A percentile compares a stretch with the other conserved stretches of the same genome.
phyloP scores from a whole-genome alignment of 257 asterid species.

The Ehretia macrophylla region DNA sequence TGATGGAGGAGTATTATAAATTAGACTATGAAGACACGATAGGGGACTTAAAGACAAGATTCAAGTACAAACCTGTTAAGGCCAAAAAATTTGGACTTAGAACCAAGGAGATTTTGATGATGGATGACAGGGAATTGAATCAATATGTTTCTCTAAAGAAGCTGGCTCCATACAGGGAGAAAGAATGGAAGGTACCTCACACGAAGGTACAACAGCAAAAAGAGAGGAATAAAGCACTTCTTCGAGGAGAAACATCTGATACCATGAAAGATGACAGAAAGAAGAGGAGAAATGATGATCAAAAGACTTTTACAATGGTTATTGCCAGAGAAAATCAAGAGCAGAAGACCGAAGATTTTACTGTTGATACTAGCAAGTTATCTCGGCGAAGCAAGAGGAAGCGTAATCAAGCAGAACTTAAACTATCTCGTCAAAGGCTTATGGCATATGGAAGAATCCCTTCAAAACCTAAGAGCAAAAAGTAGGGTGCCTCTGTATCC shows the following conservation, averaged over 20 bases:
- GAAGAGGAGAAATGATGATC: slow-evolving; percentile 15
- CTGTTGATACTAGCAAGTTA: slow-evolving; percentile 22
- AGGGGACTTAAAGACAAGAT: slow-evolving; percentile 80
- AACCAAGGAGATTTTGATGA: slow-evolving; percentile 40
- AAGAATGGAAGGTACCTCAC: slow-evolving; percentile 77
- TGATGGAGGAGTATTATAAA: slow-evolving; percentile 81
- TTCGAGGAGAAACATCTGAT: slow-evolving; percentile 16
- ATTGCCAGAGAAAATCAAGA: slow-evolving; percentile 23
- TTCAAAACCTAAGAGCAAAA: slow-evolving; percentile 50
- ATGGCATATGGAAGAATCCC: slow-evolving; percentile 54
- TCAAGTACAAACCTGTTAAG: slow-evolving; percentile 60
- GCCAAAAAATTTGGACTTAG: slow-evolving; percentile 53
- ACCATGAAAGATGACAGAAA: slow-evolving; percentile 16
- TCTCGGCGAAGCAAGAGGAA: slow-evolving; percentile 52
- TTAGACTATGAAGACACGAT: slow-evolving; percentile 80
- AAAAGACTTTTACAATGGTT: slow-evolving; percentile 20
- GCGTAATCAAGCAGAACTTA: slow-evolving; percentile 46
- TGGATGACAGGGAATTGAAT: slow-evolving; percentile 74
- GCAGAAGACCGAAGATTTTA: slow-evolving; percentile 18
- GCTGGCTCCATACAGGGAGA: slow-evolving; percentile 72
- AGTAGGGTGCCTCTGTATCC: slow-evolving; percentile 13
- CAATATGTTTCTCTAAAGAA: slow-evolving; percentile 72
- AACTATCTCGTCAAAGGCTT: slow-evolving; percentile 40
- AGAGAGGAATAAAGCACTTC: slow-evolving; percentile 20
- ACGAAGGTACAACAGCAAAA: slow-evolving; percentile 37